Conservation (phyloP, 2,329 filamentous ascomycete genomes). For the Sporothrix schenckii region DNA sequence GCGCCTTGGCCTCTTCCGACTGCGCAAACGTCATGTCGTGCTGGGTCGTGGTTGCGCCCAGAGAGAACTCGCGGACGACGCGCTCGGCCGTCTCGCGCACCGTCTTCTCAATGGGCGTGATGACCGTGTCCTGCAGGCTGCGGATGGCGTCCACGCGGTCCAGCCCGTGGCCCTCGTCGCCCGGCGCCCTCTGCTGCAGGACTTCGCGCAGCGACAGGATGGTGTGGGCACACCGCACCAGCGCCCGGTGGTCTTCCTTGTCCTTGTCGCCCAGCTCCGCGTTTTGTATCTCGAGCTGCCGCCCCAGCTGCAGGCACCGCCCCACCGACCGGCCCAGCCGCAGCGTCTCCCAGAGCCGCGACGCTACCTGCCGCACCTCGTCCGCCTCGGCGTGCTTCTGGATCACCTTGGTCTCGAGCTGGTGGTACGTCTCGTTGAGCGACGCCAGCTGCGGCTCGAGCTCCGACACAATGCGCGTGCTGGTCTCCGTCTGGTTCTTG, state of each 20-base stretch:
- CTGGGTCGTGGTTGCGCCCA: slow-evolving; percentile 55
- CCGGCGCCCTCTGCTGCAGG: slow-evolving; percentile 65
- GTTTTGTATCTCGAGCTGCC: slow-evolving; percentile 86
- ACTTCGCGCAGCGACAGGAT: slow-evolving; percentile 75
- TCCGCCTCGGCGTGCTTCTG: slow-evolving; percentile 84
- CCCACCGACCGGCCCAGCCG: slow-evolving; percentile 74
- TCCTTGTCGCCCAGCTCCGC: slow-evolving; percentile 52
- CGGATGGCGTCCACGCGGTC: slow-evolving; percentile 72
- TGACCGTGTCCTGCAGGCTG: slow-evolving; percentile 66
- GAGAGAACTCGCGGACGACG: slow-evolving; percentile 79
- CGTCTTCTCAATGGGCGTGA: slow-evolving; percentile 71
- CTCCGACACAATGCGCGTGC: slow-evolving; percentile 70
- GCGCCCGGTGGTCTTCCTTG: slow-evolving; percentile 65
- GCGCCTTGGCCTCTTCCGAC: slow-evolving; percentile 74
- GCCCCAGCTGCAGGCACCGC: slow-evolving; percentile 76
- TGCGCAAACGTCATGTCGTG: slow-evolving; percentile 59
- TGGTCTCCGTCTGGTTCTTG: slow-evolving; percentile 71
- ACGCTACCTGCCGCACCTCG: slow-evolving; percentile 74
- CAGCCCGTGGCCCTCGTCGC: slow-evolving; percentile 77
- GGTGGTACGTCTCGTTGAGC: slow-evolving; percentile 82
- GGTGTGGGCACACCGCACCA: slow-evolving; percentile 81
- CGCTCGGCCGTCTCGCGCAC: slow-evolving; percentile 76
- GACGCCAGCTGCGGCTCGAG: slow-evolving; percentile 79
- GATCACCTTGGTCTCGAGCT: slow-evolving; percentile 80
- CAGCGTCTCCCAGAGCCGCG: slow-evolving; percentile 78